Base-by-base conservation (phyloP, 139 green algal genomes). In the Pedinophyceae sp. region DNA sequence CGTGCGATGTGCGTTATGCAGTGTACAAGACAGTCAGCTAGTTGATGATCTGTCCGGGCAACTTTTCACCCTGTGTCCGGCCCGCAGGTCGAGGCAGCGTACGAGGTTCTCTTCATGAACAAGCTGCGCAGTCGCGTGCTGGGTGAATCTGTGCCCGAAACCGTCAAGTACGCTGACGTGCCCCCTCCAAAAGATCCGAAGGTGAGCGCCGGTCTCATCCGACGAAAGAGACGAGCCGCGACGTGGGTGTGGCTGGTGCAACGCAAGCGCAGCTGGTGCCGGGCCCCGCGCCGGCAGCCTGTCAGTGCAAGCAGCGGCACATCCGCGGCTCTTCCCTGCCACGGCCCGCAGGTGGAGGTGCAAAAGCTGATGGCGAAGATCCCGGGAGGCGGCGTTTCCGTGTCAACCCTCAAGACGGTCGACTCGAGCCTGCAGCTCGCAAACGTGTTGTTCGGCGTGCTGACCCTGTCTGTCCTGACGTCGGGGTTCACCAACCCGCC, bases 91-190 rank as follows among this genome's bases (percentile, higher is more conserved):
- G 77, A 86, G 48, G 50, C 60, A 3, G 79, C 79, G 1, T 88
- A 86, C 54, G 79, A 90, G 48, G 54, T 81, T 22, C 56, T 90
- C 4, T 73, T 90, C 48, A 86, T 86, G 77, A 67, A 79, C 52
- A 72, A 52, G 57, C 80, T 90, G 69, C 77, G 77, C 45, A 65
- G 61, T 47, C 74, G 83, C 5, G 61, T 85, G 1, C 65, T 65
- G 1, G 80, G 80, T 15, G 64, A 70, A 25, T 52, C 58, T 0
- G 63, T 67, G 18, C 58, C 66, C 20, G 58, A 25, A 15, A 65
- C 48, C 22, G 58, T 80, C 26, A 50, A 64, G 5, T 80, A 69
- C 57, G 72, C 72, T 10, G 72, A 80, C 30, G 72, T 76, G 24
- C 54, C 40, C 17, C 27, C 49, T 67, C 49, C 54, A 38, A 34